These are phyloP conservation scores for Blastocystis hominis DNA, from an alignment of 352 stramenopile genomes.

Conservation along the genomic window DNA sequence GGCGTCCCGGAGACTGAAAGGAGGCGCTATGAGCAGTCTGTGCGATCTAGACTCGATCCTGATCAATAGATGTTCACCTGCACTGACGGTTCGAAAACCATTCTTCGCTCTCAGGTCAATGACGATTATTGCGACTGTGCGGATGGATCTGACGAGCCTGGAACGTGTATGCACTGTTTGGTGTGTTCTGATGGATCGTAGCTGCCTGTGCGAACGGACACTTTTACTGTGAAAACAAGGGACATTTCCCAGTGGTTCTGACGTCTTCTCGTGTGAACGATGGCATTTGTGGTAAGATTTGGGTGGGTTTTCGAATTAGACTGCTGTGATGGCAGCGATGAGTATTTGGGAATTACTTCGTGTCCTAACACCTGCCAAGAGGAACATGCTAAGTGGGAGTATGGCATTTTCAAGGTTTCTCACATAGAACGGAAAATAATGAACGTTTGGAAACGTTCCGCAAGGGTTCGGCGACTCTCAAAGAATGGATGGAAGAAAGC, in stretches of 20 bases:
- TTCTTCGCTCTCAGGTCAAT: slow-evolving; percentile 71
- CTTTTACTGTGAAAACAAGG: slow-evolving; percentile 72
- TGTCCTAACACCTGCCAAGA: slow-evolving; percentile 65
- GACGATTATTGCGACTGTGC: slow-evolving; percentile 86
- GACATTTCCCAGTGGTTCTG: slow-evolving; percentile 68
- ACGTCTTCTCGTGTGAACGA: slow-evolving; percentile 70
- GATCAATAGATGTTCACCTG: slow-evolving; percentile 67
- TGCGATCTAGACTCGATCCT: not conserved
- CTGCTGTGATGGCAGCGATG: slow-evolving; percentile 73
- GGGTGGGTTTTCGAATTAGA: slow-evolving; percentile 65
- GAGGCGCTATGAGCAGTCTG: not conserved
- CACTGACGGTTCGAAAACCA: slow-evolving; percentile 65
- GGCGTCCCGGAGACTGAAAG: not conserved
- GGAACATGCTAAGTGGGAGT: slow-evolving; percentile 67
- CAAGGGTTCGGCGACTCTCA: not conserved
- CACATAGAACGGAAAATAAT: not conserved
- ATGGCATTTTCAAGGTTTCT: not conserved
- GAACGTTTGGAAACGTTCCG: not conserved
- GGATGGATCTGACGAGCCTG: slow-evolving; percentile 77
- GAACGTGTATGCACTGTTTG: slow-evolving; percentile 63
- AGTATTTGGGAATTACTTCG: slow-evolving; percentile 67
- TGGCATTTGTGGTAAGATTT: slow-evolving; percentile 65
- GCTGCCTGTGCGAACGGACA: slow-evolving; percentile 67
- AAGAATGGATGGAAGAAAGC: not conserved
- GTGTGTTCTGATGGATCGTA: not conserved